Evolutionary conservation across 352 stramenopile species (phyloP), one percentile per base, ranked within the genome.

Genomic region (Pilasporangium apinafurcum): DNA sequence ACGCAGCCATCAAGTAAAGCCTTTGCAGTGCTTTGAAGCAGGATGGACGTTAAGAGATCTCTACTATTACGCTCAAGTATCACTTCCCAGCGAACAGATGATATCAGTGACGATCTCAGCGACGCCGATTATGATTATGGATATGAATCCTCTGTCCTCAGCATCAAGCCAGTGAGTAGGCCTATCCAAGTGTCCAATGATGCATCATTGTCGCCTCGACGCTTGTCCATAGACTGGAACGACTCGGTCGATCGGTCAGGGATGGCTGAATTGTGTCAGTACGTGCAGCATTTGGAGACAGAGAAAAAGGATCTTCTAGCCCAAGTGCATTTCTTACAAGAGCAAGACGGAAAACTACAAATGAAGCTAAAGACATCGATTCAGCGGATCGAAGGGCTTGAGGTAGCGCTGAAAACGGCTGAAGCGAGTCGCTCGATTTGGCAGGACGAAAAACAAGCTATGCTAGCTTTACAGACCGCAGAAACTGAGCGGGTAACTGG

Each of bases 211-310:
- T 14, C 2, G 48, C 49, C 14, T 16, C 28, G 21, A 67, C 59
- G 44, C 1, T 31, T 17, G 14, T 36, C 17, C 37, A 50, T 62
- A 18, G 59, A 65, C 25, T 54, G 51, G 13, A 51, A 63, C 25
- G 60, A 56, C 16, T 51, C 45, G 12, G 53, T 61, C 8, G 57
- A 49, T 34, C 48, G 55, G 10, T 47, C 47, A 1, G 53, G 45
- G 5, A 37, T 69, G 5, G 37, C 68, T 0, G 68, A 78, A 22
- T 50, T 84, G 17, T 75, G 60, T 24, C 53, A 60, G 27, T 82
- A 82, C 37, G 68, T 77, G 14, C 68, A 82, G 24, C 56, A 60
- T 14, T 65, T 82, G 6, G 68, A 82, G 42, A 54, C 46, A 16
- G 60, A 80, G 36, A 80, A 73, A 22, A 48, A 54, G 0, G 68